Evolutionary conservation across 495 filamentous ascomycete species (phyloP).

Genomic region (Neurospora sp.): DNA sequence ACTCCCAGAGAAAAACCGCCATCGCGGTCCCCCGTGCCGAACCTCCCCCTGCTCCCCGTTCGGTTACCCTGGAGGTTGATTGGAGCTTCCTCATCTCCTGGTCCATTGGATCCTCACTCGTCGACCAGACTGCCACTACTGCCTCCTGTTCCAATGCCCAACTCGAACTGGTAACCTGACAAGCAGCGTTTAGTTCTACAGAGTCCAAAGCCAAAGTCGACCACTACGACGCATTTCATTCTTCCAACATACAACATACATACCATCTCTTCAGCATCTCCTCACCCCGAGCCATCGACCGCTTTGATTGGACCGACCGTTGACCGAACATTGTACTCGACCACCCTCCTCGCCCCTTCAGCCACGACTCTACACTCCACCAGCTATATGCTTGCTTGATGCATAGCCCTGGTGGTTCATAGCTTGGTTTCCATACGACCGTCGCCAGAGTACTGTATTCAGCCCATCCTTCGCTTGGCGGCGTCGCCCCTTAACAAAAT

Average conservation of each 20-base stretch:
- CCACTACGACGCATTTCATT: background rate
- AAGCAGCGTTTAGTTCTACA: background rate
- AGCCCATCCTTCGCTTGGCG: background rate
- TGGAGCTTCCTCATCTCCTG: background rate
- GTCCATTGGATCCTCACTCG: background rate
- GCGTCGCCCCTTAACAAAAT: conserved; percentile 36
- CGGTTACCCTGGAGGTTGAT: background rate
- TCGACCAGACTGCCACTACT: background rate
- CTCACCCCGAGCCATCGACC: background rate
- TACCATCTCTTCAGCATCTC: background rate
- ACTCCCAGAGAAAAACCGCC: background rate
- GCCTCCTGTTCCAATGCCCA: background rate
- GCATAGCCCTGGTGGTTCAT: background rate
- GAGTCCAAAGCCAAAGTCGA: background rate
- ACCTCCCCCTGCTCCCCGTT: background rate
- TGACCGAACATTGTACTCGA: background rate
- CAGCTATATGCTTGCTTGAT: background rate
- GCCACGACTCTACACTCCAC: background rate
- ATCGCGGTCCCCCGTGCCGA: background rate
- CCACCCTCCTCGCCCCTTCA: background rate
- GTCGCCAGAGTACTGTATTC: background rate
- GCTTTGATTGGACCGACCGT: background rate
- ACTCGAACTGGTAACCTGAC: background rate
- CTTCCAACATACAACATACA: background rate
- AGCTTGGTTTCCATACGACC: background rate